A percentile compares a stretch with the other conserved stretches of the same genome.
Conservation (phyloP, 306 rosid genomes). For the Acmispon strigosus region DNA sequence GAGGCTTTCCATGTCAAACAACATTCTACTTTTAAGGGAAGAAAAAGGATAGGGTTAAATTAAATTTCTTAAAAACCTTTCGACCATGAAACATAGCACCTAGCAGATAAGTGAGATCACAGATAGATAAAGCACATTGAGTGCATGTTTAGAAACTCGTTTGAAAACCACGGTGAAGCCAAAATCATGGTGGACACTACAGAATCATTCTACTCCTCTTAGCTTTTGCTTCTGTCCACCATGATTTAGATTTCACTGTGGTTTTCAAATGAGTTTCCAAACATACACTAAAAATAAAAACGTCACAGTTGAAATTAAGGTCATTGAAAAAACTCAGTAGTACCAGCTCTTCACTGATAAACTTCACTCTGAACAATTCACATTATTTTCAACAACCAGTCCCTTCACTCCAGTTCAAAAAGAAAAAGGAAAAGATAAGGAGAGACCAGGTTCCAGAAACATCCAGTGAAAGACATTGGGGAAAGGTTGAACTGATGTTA, state of each 20-base stretch:
- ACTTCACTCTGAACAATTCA: conserved; percentile 29
- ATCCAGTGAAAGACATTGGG: conserved; percentile 14
- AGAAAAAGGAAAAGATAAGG: neutral
- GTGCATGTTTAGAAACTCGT: too few species aligned
- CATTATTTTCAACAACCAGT: conserved; percentile 43
- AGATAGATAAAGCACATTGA: too few species aligned
- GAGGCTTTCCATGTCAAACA: too few species aligned
- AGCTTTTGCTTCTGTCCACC: too few species aligned
- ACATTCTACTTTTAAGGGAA: too few species aligned
- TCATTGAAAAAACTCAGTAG: conserved; percentile 2
- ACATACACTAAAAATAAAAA: neutral
- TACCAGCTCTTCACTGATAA: conserved; percentile 23
- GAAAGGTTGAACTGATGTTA: conserved; percentile 10
- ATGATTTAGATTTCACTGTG: too few species aligned
- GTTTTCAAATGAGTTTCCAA: too few species aligned
- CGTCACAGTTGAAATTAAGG: neutral
- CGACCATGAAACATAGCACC: neutral
- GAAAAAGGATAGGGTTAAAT: neutral
- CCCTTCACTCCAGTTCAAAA: conserved; percentile 18
- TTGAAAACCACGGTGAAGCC: too few species aligned
- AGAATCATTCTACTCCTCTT: too few species aligned
- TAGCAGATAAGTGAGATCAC: neutral
- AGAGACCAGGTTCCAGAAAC: conserved; percentile 27
- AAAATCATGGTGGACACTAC: too few species aligned
- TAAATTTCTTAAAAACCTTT: neutral